Base-by-base conservation (phyloP, 2,329 filamentous ascomycete genomes). In the Hirsutella thompsonii region DNA sequence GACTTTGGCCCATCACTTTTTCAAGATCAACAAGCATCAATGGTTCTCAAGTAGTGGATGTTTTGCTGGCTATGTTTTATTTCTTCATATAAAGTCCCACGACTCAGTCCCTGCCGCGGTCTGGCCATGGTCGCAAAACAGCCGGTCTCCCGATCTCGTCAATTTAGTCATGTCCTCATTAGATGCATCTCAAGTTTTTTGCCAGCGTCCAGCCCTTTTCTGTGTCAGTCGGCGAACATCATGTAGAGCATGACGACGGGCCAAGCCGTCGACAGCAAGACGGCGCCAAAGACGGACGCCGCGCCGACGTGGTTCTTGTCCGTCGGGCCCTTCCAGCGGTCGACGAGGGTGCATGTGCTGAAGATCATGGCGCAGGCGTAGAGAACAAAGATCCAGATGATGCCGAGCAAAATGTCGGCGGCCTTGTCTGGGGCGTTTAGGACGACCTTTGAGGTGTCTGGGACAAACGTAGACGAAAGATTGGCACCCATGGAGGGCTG, bases 301-400 rank as follows among this genome's bases (percentile, higher is more conserved):
- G 43, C 33, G 0, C 53, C 52, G 3, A 54, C 55, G 2, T 51
- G 51, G 29, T 55, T 51, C 38, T 59, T 59, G 37, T 63, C 60
- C 42, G 54, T 47, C 10, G 57, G 56, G 0, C 64, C 62, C 45
- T 59, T 56, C 64, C 64, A 67, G n/a, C 64, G 60, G 46, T 62
- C 58, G 46, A 66, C 47, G 42, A 67, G 56, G n/a, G 52, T 52
- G 51, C 62, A 59, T 23, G 63, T 63, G 44, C 56, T 62, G 48
- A 58, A 65, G 49, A 67, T 61, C 55, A 64, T 63, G 52, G 57
- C 61, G 44, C 59, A 57, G 39, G 41, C 53, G 51, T 67, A 65
- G 30, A 63, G 44, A 4, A 54, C 52, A 20, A 50, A 39, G 6
- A 42, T 52, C 62, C 63, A 67, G 45, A 58, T 48, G 37, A 58